Evolutionary conservation across 208 protist genomes (phyloP).

Genomic region (Trypanosoma brucei): DNA sequence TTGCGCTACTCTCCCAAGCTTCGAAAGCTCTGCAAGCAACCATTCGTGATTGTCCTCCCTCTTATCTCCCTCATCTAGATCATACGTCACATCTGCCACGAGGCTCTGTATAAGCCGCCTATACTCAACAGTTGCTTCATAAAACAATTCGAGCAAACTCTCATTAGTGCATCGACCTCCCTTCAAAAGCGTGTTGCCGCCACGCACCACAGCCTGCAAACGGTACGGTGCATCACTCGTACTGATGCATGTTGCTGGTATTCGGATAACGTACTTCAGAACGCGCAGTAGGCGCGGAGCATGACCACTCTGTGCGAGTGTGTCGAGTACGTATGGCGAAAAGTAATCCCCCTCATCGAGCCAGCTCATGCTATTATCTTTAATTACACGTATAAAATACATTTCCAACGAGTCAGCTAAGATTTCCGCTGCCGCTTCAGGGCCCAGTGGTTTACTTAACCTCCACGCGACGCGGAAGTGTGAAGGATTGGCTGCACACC

Average conservation of each 20-base stretch:
- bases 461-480: constrained; percentile 24
- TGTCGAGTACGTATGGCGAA: constrained; percentile 18
- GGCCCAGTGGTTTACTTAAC: constrained; percentile 18
- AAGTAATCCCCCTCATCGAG: constrained; percentile 7
- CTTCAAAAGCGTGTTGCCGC: constrained; percentile 25
- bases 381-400: constrained; percentile 3
- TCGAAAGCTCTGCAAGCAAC: constrained; percentile 34
- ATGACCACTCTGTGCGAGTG: constrained; percentile 18
- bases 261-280: constrained; percentile 24
- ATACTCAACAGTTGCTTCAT: constrained; percentile 26
- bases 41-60: constrained; percentile 12
- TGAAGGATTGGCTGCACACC: constrained; percentile 24
- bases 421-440: constrained; percentile 21
- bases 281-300: constrained; percentile 8
- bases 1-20: constrained; percentile 26
- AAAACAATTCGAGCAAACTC: constrained; percentile 23
- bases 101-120: constrained; percentile 13
- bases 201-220: constrained; percentile 28
- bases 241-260: constrained; percentile 22
- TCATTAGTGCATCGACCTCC: constrained; percentile 9
- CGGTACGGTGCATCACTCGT: constrained; percentile 16
- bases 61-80: neutral
- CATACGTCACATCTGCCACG: neutral
- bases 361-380: constrained; percentile 7
- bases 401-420: constrained; percentile 9